Evolutionary conservation across 164 flowering plant genomes (phyloP), one percentile per base, ranked within the genome.

Genomic region (Chimonanthus praecox): DNA sequence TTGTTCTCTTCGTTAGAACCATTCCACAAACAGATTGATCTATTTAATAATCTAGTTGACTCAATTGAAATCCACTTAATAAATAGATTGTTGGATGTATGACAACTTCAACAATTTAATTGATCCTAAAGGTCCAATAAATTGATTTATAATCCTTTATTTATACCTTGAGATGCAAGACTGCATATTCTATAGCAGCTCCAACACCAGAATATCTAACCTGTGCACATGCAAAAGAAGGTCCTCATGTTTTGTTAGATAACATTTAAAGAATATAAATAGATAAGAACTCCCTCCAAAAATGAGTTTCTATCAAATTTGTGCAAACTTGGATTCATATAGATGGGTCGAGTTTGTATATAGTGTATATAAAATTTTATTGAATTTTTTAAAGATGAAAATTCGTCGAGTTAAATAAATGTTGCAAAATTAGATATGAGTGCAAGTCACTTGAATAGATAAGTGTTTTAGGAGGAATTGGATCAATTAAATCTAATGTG

Each of bases 121-220:
- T 33, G 33, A 33, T 33, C 33, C 33, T 33, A 33, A 33, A 33
- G 33, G 33, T 33, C 33, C 33, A 33, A 33, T 33, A 33, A 33
- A 33, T 33, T 33, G 33, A 0, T 0, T 33, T 33, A 33, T 33
- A 33, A 33, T 33, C 33, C 33, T 33, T 13, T 10, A 54, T 54
- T 54, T 43, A 64, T 69, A 89, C 97, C 89, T 85, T 78, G 49
- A 92, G 97, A 75, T 76, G 82, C 58, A 76, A 67, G 16, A 90
- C 90, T 0, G 92, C 91, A 75, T 87, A 92, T 78, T 92, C 94
- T 48, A 92, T 80, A 7, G 86, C 84, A 48, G 97, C 83, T 11
- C 97, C 97, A 73, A 83, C 82, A 50, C 89, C 90, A 10, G 87
- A 11, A 79, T 88, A 80, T 71, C 66, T 87, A 9, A 67, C 48